Evolutionary conservation across 345 rosid genomes (phyloP).

Genomic region (Punica granatum): DNA sequence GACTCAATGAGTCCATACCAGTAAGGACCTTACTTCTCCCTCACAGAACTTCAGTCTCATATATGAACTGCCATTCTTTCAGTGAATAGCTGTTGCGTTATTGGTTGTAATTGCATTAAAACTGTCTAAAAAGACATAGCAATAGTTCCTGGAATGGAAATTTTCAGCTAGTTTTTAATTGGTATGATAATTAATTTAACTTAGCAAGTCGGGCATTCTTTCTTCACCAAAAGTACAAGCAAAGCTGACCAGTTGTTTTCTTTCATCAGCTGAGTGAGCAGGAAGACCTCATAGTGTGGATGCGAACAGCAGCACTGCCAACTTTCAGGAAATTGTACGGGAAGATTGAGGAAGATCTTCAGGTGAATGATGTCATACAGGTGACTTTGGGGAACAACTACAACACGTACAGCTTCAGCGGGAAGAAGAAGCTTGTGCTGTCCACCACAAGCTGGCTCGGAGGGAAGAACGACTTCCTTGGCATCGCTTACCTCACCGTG

Average conservation of each 20-base stretch:
- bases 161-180: too few species aligned
- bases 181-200: too few species aligned
- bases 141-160: background rate
- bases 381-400: constrained; percentile 59
- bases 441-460: constrained; percentile 99
- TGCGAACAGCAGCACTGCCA: constrained; percentile 99
- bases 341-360: constrained; percentile 79
- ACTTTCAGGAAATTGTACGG: constrained; percentile 96
- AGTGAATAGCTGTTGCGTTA: too few species aligned
- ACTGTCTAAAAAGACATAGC: too few species aligned
- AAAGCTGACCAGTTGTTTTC: background rate
- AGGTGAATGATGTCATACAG: constrained; percentile 36
- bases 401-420: constrained; percentile 90
- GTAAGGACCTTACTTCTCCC: constrained; percentile 38
- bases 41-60: background rate
- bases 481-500: constrained; percentile 89
- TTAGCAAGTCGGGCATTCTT: too few species aligned
- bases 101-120: too few species aligned
- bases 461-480: constrained; percentile 94
- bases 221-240: too few species aligned
- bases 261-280: constrained; percentile 70
- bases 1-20: constrained; percentile 30
- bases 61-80: background rate
- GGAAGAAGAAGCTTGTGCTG: constrained; percentile 94
- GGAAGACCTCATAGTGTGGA: constrained; percentile 96